A percentile compares a stretch with the other conserved stretches of the same genome.
Evolutionary conservation across 495 filamentous ascomycete species (phyloP).

Genomic region (Penicillium paradoxum): DNA sequence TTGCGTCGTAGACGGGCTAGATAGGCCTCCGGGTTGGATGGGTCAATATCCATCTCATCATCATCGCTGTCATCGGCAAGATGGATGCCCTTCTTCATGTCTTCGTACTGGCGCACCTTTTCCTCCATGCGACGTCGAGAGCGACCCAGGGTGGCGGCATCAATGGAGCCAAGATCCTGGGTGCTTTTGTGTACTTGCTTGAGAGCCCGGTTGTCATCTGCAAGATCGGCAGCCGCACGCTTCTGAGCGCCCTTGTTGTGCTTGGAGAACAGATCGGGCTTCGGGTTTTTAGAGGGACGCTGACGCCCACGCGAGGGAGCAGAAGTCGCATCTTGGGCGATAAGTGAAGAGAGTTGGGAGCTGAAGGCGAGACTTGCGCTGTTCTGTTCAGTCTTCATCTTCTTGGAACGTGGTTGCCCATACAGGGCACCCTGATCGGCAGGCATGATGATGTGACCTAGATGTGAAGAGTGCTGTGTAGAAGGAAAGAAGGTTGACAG

Average conservation of each 20-base stretch:
- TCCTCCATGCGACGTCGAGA: conserved; percentile 76
- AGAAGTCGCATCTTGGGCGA: conserved; percentile 43
- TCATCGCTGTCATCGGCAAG: conserved; percentile 35
- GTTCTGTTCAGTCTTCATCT: conserved; percentile 44
- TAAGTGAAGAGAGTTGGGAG: conserved; percentile 68
- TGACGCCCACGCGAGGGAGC: conserved; percentile 50
- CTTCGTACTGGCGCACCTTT: conserved; percentile 78
- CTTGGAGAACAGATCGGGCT: conserved; percentile 64
- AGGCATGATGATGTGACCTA: conserved; percentile 9
- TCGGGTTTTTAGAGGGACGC: conserved; percentile 57
- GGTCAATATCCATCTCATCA: conserved; percentile 36
- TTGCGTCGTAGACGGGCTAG: conserved; percentile 31
- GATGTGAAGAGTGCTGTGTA: neutral
- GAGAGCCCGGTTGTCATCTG: conserved; percentile 34
- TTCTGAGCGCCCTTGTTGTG: conserved; percentile 68
- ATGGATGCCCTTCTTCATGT: conserved; percentile 72
- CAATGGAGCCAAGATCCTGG: conserved; percentile 38
- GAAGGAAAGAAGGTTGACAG: neutral
- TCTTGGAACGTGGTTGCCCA: conserved; percentile 60
- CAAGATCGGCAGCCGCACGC: conserved; percentile 51
- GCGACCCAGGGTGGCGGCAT: conserved; percentile 47
- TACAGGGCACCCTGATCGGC: conserved; percentile 54
- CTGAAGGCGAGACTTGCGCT: conserved; percentile 76
- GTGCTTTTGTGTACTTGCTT: conserved; percentile 35
- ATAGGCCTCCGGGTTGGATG: conserved; percentile 21